Evolutionary conservation across 2,329 filamentous ascomycete species (phyloP), one percentile per base, ranked within the genome.

Genomic region (Cadophora sp.): DNA sequence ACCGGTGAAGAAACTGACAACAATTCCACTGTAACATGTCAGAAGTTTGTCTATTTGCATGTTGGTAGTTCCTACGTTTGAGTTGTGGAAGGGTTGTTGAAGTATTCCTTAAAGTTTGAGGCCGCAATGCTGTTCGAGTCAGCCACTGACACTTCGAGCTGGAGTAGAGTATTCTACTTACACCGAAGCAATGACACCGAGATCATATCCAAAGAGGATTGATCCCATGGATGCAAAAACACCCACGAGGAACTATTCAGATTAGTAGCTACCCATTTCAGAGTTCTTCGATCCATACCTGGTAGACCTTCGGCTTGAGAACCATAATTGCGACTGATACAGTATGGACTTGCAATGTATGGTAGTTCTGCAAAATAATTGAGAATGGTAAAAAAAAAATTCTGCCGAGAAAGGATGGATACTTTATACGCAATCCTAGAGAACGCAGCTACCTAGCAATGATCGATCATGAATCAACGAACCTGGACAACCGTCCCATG

Each of bases 1-100:
- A 2, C 85, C 90, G 0, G 92, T 95, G 78, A 95, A 94, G 68
- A 94, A 84, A 1, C 91, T 92, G 0, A 94, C 92, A 0, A 93
- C 90, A 3, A 91, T 86, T 64, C 91, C 91, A 46, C 85, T 89
- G n/a, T 27, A n/a, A 58, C 16, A 51, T n/a, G 46, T 67, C 58
- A 72, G 51, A 14, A 8, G 12, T 27, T 16, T 8, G 12, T 27
- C 27, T 29, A 4, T n/a, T 14, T n/a, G 1, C 43, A 8, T 22
- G 14, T 46, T 7, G 11, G 12, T 22, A 37, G 58, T 9, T 48
- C 74, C 64, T 72, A 78, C 77, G 73, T 74, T 64, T 77, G 65
- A 58, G 70, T 74, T 29, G 73, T 69, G 26, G 69, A 71, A 26
- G 77, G 77, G 4, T 74, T 69, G 64, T 78, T 75, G 68, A 86